Percentiles rank a stretch among this genome's conserved stretches.
These are phyloP conservation scores for Ceratobasidium sp. DNA, from an alignment of 1,284 basidiomycete genomes.

Conservation along the genomic window DNA sequence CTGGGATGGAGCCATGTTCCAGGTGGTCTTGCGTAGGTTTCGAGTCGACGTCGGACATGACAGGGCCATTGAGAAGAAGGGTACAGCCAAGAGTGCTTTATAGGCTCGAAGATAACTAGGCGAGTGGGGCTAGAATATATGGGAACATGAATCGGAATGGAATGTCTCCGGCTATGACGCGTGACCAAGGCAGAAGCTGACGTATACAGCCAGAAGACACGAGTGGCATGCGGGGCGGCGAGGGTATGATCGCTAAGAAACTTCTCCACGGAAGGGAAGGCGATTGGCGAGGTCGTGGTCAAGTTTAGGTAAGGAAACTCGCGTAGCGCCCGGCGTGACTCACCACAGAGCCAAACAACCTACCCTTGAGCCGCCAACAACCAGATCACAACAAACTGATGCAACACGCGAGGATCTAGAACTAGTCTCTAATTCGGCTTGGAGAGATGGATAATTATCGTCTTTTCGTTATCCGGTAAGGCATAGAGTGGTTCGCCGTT, in stretches of 20 bases:
- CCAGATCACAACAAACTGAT: too few species aligned
- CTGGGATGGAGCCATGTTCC: not conserved
- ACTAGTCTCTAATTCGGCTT: too few species aligned
- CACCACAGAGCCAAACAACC: too few species aligned
- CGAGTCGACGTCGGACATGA: conserved; percentile 32
- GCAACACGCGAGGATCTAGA: too few species aligned
- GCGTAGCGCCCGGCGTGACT: too few species aligned
- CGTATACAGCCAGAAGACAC: not conserved
- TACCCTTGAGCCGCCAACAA: too few species aligned
- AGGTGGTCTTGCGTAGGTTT: conserved; percentile 6
- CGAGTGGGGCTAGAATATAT: conserved; percentile 24
- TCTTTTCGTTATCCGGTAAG: too few species aligned
- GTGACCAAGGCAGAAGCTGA: conserved; percentile 1
- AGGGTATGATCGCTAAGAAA: not conserved
- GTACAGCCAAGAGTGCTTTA: not conserved
- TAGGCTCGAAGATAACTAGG: conserved; percentile 5
- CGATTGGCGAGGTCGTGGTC: not conserved
- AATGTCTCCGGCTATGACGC: not conserved
- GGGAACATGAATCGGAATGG: not conserved
- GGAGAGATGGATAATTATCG: too few species aligned
- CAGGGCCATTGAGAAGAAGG: not conserved
- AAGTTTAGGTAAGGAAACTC: too few species aligned
- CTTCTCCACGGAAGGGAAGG: not conserved
- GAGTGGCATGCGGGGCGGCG: not conserved
- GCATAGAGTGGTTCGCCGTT: too few species aligned